phyloP scores from a whole-genome alignment of 2,329 filamentous ascomycete species.

The Bipolaris sorokiniana region DNA sequence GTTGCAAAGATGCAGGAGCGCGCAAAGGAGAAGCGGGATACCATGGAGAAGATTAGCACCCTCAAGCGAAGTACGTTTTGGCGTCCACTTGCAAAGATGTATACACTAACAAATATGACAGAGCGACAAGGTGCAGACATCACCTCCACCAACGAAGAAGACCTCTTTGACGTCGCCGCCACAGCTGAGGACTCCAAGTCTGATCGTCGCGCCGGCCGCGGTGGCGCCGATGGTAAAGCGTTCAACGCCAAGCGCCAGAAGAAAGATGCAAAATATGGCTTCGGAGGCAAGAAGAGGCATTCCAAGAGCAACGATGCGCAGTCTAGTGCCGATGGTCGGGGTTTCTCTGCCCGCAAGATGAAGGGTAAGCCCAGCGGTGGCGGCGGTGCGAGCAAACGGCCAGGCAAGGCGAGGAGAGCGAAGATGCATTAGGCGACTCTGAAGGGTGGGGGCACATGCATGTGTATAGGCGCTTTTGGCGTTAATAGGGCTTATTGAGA shows the following conservation, averaged over 20 bases:
- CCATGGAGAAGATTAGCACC: conserved; percentile 91
- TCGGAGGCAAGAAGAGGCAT: conserved; percentile 93
- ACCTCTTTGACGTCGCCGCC: conserved; percentile 86
- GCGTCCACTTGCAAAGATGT: neutral
- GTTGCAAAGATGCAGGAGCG: conserved; percentile 94
- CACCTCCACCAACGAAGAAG: conserved; percentile 74
- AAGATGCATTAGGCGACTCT: conserved; percentile 34
- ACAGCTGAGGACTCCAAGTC: conserved; percentile 59
- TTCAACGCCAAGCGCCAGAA: conserved; percentile 79
- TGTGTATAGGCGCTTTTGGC: neutral
- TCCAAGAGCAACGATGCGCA: conserved; percentile 87
- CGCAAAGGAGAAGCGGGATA: conserved; percentile 88
- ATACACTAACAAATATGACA: conserved; percentile 52
- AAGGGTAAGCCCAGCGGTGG: conserved; percentile 61
- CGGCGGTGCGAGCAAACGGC: conserved; percentile 38
- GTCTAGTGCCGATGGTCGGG: conserved; percentile 79
- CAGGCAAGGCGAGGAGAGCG: conserved; percentile 44
- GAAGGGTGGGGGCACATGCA: neutral
- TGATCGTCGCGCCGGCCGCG: conserved; percentile 47
- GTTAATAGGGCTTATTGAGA: neutral
- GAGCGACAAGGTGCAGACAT: conserved; percentile 79
- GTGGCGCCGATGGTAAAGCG: conserved; percentile 36
- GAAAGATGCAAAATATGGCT: conserved; percentile 94
- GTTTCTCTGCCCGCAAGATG: conserved; percentile 85
- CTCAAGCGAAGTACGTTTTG: conserved; percentile 86